These are phyloP conservation scores for Golubevia sp. DNA, from an alignment of 1,284 basidiomycete species.

Conservation along the genomic window DNA sequence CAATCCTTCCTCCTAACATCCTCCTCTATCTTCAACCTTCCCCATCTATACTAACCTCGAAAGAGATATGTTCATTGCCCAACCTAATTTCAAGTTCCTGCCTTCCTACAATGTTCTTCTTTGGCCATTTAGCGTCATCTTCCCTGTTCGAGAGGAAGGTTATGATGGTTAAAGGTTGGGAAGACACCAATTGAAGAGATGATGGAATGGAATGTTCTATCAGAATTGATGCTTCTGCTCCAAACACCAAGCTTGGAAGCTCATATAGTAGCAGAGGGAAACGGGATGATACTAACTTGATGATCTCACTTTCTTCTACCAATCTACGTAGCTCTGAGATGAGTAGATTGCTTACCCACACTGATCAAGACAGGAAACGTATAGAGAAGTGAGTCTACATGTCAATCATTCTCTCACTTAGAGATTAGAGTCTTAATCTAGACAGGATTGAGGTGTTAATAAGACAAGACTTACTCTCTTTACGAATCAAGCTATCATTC, in stretches of 20 bases:
- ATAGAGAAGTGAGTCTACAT: constrained; percentile 1
- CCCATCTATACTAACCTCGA: constrained; percentile 37
- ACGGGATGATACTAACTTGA: no score
- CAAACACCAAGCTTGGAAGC: no score
- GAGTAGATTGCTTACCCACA: constrained; percentile 90
- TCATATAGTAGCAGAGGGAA: no score
- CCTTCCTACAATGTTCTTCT: constrained; percentile 48
- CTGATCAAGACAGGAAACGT: constrained; percentile 64
- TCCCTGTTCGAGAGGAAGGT: constrained; percentile 30
- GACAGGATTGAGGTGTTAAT: not conserved
- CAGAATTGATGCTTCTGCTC: not conserved
- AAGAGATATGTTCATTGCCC: constrained; percentile 57
- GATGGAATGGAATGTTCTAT: not conserved
- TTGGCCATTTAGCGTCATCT: constrained; percentile 57
- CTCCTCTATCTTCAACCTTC: not conserved
- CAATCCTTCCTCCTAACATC: not conserved
- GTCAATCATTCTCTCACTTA: not conserved
- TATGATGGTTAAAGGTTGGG: no score
- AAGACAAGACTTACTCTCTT: constrained; percentile 73
- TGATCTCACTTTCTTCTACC: constrained; percentile 92
- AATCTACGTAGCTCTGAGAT: constrained; percentile 92
- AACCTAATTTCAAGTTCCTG: constrained; percentile 57
- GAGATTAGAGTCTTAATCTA: not conserved
- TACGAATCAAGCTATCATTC: constrained; percentile 93
- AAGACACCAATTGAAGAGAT: not conserved